Evolutionary conservation across 805 yeast genomes (phyloP).

Genomic region (Ogataea minuta): DNA sequence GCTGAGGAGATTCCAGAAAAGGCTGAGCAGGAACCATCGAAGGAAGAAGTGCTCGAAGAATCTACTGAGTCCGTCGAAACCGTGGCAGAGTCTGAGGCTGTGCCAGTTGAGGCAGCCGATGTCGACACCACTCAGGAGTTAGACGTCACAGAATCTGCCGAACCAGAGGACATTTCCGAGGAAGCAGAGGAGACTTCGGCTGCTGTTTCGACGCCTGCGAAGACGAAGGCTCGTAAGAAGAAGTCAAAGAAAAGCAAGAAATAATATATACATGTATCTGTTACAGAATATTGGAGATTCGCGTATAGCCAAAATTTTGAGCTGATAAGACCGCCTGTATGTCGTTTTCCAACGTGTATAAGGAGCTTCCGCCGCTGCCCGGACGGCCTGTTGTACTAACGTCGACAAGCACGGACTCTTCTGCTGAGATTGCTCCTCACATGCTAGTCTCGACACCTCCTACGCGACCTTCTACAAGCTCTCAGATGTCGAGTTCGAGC

Average conservation of each 20-base stretch:
- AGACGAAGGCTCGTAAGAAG: constrained; percentile 11
- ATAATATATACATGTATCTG: constrained; percentile 2
- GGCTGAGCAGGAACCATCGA: neutral
- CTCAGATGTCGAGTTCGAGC: constrained; percentile 9
- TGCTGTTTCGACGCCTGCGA: neutral
- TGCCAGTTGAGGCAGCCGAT: neutral
- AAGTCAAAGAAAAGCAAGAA: constrained; percentile 10
- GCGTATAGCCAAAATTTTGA: constrained; percentile 10
- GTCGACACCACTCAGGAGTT: neutral
- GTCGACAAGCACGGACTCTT: neutral
- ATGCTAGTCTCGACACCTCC: constrained; percentile 4
- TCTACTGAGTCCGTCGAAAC: neutral
- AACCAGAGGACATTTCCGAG: neutral
- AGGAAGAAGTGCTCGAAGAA: neutral
- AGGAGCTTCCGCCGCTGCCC: constrained; percentile 22
- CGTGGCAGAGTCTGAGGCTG: neutral
- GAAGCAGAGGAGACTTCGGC: neutral
- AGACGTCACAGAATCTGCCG: neutral
- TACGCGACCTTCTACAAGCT: constrained; percentile 5
- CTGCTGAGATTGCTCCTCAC: neutral
- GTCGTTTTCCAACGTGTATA: constrained; percentile 12
- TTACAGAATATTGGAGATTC: constrained; percentile 10
- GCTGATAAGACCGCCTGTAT: constrained; percentile 8
- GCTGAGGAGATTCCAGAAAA: neutral
- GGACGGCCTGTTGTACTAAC: neutral